Base-by-base conservation (phyloP, 352 stramenopile species). In the Globisporangium emineosum region DNA sequence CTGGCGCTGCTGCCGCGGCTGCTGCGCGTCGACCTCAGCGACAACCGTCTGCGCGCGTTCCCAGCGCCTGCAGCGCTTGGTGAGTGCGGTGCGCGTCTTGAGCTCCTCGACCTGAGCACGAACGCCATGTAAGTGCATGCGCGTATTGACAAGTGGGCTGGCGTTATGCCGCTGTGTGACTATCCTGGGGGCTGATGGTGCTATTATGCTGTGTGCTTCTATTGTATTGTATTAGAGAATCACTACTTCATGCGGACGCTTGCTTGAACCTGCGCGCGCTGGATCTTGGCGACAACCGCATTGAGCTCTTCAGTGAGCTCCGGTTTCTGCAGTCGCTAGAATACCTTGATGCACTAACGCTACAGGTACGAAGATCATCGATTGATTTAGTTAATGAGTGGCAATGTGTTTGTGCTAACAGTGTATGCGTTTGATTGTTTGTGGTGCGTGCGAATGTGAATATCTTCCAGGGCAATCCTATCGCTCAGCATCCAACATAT, bases 281-380 rank as follows among this genome's bases (percentile, higher is more conserved):
- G n/a, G 74, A 86, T 29, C 55, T 69, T 1, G 67, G 71, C 2
- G 61, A 66, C 29, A 93, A 93, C 43, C 66, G 57, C 37, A 67
- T 91, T 42, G 56, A 64, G 43, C 63, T 89, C 43, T 67, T 90
- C 50, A 81, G 79, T 25, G 79, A 93, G 53, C 60, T 92, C 58
- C 71, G 73, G 29, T 76, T 75, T 45, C 61, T 92, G 30, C 69
- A 79, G 57, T n/a, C 71, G n/a, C 70, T 90, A 15, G 33, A 60
- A 30, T 50, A 71, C 10, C 72, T 92, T 2, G 65, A 68, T 0
- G 69, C 79, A 12, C 72, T 92, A 9, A 65, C 58, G 40, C 63
- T 92, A 7, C 62, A 79, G 64, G 74, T 79, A 57, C 7, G 40
- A 47, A 13, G 5, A 10, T 17, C 15, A 45, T 43, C 7, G 21